phyloP scores from a whole-genome alignment of 257 asterid species.

The Solanum phureja region DNA sequence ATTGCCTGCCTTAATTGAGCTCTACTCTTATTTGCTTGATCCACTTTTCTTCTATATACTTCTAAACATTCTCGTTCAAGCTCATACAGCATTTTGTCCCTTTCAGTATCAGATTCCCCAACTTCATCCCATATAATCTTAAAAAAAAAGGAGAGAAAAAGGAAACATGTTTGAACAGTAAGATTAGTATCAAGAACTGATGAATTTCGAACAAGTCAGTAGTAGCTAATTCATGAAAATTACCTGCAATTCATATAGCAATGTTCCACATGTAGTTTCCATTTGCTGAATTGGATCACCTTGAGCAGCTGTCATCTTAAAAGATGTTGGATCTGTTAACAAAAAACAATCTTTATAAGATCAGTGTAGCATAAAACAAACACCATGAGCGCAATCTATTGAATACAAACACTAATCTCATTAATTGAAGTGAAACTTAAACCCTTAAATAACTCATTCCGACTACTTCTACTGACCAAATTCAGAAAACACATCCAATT shows the following conservation, averaged over 20 bases:
- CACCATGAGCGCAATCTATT: neutral
- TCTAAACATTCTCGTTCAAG: conserved; percentile 87
- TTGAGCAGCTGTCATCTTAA: conserved; percentile 28
- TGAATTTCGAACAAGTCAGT: neutral
- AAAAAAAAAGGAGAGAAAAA: neutral
- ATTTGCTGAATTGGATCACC: conserved; percentile 30
- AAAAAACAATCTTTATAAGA: neutral
- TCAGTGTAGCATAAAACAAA: neutral
- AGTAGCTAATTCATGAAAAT: neutral
- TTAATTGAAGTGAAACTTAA: neutral
- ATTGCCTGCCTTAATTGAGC: conserved; percentile 93
- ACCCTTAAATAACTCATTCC: neutral
- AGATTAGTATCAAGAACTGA: neutral
- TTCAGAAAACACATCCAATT: neutral
- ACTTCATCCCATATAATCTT: conserved; percentile 99
- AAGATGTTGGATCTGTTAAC: conserved; percentile 21
- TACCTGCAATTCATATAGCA: conserved; percentile 84
- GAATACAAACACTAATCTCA: neutral
- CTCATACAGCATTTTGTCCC: conserved; percentile 75
- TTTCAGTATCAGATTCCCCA: conserved; percentile 80
- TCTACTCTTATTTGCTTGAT: conserved; percentile 81
- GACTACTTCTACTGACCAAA: neutral
- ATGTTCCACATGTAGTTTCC: conserved; percentile 85
- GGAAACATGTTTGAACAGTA: neutral
- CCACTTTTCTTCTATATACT: conserved; percentile 91